Conservation (phyloP, 805 yeast species). For the Monosporozyma yasuniensis region DNA sequence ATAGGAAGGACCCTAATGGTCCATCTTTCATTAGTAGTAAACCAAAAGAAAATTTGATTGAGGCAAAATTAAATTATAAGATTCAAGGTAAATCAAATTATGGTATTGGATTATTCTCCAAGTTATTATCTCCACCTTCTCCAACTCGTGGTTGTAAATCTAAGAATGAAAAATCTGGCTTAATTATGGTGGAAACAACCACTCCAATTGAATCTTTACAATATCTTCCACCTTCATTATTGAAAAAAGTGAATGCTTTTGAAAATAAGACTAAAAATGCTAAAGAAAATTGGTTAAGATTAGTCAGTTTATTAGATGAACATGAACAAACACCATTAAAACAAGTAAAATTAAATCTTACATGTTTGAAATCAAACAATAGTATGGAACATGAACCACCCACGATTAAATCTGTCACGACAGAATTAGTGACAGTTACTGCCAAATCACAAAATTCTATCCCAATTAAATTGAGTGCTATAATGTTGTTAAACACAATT, state of each 20-base stretch:
- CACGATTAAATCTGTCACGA: conserved; percentile 17
- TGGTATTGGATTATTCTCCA: conserved; percentile 1
- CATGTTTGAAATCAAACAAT: conserved; percentile 24
- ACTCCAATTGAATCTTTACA: conserved; percentile 29
- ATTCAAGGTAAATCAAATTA: conserved; percentile 5
- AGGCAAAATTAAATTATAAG: conserved; percentile 13
- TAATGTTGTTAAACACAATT: conserved; percentile 18
- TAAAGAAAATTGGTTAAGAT: conserved; percentile 24
- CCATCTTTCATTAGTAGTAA: conserved; percentile 4
- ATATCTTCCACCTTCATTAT: conserved; percentile 29
- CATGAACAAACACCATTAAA: conserved; percentile 21
- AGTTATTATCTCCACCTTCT: conserved; percentile 1
- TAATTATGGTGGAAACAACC: conserved; percentile 20
- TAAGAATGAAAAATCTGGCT: conserved; percentile 16
- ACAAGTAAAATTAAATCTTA: conserved; percentile 21
- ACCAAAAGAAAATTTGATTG: conserved; percentile 5
- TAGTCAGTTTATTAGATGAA: conserved; percentile 18
- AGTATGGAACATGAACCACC: conserved; percentile 21
- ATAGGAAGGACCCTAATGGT: background rate
- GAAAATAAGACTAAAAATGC: conserved; percentile 24
- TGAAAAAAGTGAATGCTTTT: conserved; percentile 27
- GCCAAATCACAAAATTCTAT: conserved; percentile 28
- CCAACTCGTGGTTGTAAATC: background rate
- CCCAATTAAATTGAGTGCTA: conserved; percentile 33
- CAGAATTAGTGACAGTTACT: conserved; percentile 28